A percentile compares a stretch with the other conserved stretches of the same genome.
phyloP scores from a whole-genome alignment of 1,139 yeast species.

The Protomyces macrosporus region DNA sequence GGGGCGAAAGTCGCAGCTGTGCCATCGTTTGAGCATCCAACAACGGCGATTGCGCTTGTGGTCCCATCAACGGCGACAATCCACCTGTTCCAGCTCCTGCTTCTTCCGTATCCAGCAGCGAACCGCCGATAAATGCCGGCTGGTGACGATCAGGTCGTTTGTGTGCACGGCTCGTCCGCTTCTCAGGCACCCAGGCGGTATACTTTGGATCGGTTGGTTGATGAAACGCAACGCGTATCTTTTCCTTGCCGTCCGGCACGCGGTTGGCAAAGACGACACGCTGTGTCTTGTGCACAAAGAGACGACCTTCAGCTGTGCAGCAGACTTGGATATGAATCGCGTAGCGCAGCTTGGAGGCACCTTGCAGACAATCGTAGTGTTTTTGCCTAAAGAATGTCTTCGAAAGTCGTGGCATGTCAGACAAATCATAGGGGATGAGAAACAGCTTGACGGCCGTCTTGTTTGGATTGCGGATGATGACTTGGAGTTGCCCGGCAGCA shows the following conservation, averaged over 20 bases:
- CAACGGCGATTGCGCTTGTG: neutral
- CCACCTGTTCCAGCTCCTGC: neutral
- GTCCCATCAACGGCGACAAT: neutral
- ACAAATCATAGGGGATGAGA: constrained; percentile 42
- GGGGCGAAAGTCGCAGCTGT: neutral
- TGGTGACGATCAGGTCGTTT: constrained; percentile 15
- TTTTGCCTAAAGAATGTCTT: constrained; percentile 41
- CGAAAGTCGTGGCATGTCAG: constrained; percentile 36
- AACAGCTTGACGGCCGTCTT: constrained; percentile 42
- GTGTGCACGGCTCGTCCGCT: constrained; percentile 7
- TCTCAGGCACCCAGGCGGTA: constrained; percentile 23
- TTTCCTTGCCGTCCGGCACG: constrained; percentile 29
- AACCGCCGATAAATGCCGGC: constrained; percentile 18
- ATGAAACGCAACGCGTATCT: constrained; percentile 8
- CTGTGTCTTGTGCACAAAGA: constrained; percentile 42
- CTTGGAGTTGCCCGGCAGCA: constrained; percentile 42
- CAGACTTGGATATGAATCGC: constrained; percentile 40
- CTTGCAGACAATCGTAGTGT: constrained; percentile 32
- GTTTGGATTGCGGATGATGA: constrained; percentile 44
- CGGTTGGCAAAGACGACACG: constrained; percentile 42
- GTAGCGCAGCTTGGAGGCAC: constrained; percentile 32
- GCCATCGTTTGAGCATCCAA: neutral
- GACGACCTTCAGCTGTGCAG: constrained; percentile 37
- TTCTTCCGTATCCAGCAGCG: constrained; percentile 12
- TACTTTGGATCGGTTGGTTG: constrained; percentile 12